phyloP scores from a whole-genome alignment of 2,329 filamentous ascomycete species.

The Stagonosporopsis rhizophila region DNA sequence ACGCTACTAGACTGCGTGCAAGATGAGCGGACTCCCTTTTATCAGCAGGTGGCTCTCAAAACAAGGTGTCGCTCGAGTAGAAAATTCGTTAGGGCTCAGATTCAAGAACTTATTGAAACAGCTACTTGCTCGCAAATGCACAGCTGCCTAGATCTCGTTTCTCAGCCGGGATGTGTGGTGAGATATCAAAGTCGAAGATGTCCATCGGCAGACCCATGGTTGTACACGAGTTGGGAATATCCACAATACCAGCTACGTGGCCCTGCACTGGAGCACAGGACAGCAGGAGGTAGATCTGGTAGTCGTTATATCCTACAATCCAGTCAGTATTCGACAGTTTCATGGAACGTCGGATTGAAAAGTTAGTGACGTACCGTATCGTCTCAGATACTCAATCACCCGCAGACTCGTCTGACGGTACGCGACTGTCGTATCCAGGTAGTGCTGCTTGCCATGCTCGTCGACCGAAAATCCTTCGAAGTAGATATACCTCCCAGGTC shows the following conservation, averaged over 20 bases:
- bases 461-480: slow-evolving; percentile 94
- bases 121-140: slow-evolving; percentile 62
- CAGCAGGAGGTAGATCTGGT: slow-evolving; percentile 86
- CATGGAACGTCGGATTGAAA: not conserved
- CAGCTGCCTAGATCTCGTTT: slow-evolving; percentile 74
- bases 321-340: not conserved
- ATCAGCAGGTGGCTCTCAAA: not conserved
- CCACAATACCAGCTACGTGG: slow-evolving; percentile 86
- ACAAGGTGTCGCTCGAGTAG: not conserved
- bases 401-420: slow-evolving; percentile 82
- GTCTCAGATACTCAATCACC: slow-evolving; percentile 78
- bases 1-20: not conserved
- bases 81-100: not conserved
- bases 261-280: slow-evolving; percentile 88
- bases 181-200: slow-evolving; percentile 94
- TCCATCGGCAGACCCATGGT: slow-evolving; percentile 89
- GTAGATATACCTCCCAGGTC: slow-evolving; percentile 79
- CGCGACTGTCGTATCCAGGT: slow-evolving; percentile 83
- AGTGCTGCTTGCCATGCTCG: slow-evolving; percentile 86
- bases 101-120: not conserved
- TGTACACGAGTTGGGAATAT: slow-evolving; percentile 88
- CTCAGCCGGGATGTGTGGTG: slow-evolving; percentile 66
- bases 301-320: slow-evolving; percentile 62
- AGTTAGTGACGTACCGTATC: slow-evolving; percentile 63
- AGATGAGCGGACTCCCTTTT: no score